These are phyloP conservation scores for Barnettozyma botsteinii DNA, from an alignment of 805 yeast species.

Conservation along the genomic window DNA sequence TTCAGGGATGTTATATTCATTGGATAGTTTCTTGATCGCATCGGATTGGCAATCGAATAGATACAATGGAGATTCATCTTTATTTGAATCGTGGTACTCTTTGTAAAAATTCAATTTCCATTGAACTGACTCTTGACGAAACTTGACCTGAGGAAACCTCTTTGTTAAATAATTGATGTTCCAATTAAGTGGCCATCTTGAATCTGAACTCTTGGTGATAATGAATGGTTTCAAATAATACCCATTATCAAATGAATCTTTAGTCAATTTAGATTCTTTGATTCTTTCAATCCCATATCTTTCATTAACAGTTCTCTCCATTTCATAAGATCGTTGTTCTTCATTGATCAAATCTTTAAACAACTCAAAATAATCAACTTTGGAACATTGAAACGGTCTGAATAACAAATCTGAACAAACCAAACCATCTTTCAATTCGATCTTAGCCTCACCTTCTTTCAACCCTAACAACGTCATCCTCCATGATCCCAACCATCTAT, in stretches of 20 bases:
- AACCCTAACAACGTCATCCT: constrained; percentile 47
- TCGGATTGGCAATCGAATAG: constrained; percentile 73
- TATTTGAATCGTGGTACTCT: constrained; percentile 53
- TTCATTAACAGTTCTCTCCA: constrained; percentile 19
- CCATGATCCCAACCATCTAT: constrained; percentile 78
- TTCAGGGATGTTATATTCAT: constrained; percentile 49
- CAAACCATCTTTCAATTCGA: constrained; percentile 42
- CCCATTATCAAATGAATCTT: constrained; percentile 38
- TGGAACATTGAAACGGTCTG: constrained; percentile 79
- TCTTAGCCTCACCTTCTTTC: constrained; percentile 36
- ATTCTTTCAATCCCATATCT: constrained; percentile 46
- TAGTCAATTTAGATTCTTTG: constrained; percentile 37
- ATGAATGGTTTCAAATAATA: constrained; percentile 64
- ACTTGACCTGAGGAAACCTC: constrained; percentile 54
- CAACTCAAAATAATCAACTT: constrained; percentile 49
- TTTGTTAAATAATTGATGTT: constrained; percentile 39
- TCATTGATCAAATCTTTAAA: constrained; percentile 45
- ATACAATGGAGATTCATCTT: constrained; percentile 81
- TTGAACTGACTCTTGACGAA: constrained; percentile 80
- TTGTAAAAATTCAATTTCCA: constrained; percentile 66
- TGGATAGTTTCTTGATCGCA: constrained; percentile 54
- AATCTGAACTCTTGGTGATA: constrained; percentile 27
- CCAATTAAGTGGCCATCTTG: constrained; percentile 64
- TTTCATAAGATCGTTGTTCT: constrained; percentile 30
- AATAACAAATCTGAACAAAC: constrained; percentile 74